These are phyloP conservation scores for Aphanomyces cochlioides DNA, from an alignment of 352 stramenopile genomes.

Conservation along the genomic window DNA sequence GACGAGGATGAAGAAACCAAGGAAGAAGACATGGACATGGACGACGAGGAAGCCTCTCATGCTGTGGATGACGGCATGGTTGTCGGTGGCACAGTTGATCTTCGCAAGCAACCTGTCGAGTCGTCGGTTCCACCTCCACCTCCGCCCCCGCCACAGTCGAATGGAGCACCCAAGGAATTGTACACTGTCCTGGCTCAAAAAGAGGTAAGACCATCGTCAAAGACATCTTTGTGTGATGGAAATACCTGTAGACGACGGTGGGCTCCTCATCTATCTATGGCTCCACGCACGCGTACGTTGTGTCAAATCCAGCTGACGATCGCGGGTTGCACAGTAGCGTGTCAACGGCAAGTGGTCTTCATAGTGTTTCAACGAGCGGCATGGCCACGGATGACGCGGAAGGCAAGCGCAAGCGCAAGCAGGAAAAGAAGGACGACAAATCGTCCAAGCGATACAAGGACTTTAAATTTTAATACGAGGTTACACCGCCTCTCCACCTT, in stretches of 20 bases:
- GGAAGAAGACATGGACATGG: slow-evolving; percentile 35
- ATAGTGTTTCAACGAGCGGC: slow-evolving; percentile 38
- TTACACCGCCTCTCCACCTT: no score
- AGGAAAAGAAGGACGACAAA: slow-evolving; percentile 70
- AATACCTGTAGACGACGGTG: slow-evolving; percentile 49
- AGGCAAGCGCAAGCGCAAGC: slow-evolving; percentile 64
- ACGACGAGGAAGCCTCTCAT: neutral
- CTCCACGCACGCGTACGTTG: slow-evolving; percentile 68
- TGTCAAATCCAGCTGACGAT: slow-evolving; percentile 40
- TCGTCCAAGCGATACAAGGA: slow-evolving; percentile 74
- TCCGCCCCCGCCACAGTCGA: slow-evolving; percentile 24
- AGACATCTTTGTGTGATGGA: neutral
- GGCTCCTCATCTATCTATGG: slow-evolving; percentile 63
- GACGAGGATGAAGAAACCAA: slow-evolving; percentile 33
- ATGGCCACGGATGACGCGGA: slow-evolving; percentile 41
- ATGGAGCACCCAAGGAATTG: slow-evolving; percentile 49
- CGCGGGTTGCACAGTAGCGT: slow-evolving; percentile 21
- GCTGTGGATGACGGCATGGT: neutral
- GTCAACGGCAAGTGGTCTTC: slow-evolving; percentile 34
- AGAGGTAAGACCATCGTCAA: slow-evolving; percentile 39
- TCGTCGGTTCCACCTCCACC: slow-evolving; percentile 55
- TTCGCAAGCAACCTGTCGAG: slow-evolving; percentile 48
- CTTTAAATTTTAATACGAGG: slow-evolving; percentile 67
- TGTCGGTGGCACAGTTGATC: slow-evolving; percentile 55
- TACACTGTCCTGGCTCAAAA: slow-evolving; percentile 78